phyloP scores from a whole-genome alignment of 805 yeast species.

The Sungouiozyma ichnusensis region DNA sequence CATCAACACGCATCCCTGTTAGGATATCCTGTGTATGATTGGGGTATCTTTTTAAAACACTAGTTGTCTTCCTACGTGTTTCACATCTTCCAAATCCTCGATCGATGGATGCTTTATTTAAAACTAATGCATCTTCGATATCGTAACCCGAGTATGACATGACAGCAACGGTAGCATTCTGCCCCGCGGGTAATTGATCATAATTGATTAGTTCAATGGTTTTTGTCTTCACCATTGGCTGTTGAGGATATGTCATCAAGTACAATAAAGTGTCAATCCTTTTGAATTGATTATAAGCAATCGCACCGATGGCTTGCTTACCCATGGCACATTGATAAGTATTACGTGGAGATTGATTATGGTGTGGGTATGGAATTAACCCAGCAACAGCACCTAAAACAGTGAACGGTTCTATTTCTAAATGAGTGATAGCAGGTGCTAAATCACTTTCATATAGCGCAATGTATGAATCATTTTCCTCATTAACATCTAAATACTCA shows the following conservation, averaged over 20 bases:
- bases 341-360: slow-evolving; percentile 98
- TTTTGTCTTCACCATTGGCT: slow-evolving; percentile 97
- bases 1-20: slow-evolving; percentile 84
- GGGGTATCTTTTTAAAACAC: slow-evolving; percentile 81
- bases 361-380: slow-evolving; percentile 98
- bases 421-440: slow-evolving; percentile 56
- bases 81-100: slow-evolving; percentile 98
- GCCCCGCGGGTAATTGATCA: slow-evolving; percentile 97
- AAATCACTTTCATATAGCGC: slow-evolving; percentile 76
- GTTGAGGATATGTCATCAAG: slow-evolving; percentile 97
- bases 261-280: slow-evolving; percentile 91
- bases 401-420: slow-evolving; percentile 96
- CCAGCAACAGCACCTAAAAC: slow-evolving; percentile 97
- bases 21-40: slow-evolving; percentile 88
- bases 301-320: slow-evolving; percentile 99
- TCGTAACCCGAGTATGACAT: slow-evolving; percentile 99
- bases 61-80: slow-evolving; percentile 83
- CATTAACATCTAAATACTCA: slow-evolving; percentile 93
- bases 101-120: slow-evolving; percentile 87
- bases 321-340: slow-evolving; percentile 99
- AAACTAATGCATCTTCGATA: slow-evolving; percentile 95
- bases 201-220: slow-evolving; percentile 92
- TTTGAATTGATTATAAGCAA: slow-evolving; percentile 91
- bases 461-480: slow-evolving; percentile 88
- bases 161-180: slow-evolving; percentile 96